Conservation (phyloP, 2,329 filamentous ascomycete species). For the Aspergillus nomiae region DNA sequence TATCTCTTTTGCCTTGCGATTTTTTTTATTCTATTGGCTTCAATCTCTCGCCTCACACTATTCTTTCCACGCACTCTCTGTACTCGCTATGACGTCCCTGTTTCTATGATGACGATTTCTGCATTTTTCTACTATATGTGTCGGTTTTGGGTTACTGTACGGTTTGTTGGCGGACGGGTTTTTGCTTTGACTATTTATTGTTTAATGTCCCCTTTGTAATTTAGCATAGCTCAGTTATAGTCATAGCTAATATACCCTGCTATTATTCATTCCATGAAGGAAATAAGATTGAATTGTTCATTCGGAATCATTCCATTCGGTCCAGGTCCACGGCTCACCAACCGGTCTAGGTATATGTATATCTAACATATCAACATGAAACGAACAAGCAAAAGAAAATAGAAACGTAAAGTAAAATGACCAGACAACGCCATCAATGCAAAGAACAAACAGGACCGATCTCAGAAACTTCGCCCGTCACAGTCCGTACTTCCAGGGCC, state of each 20-base stretch:
- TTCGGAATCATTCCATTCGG: not conserved
- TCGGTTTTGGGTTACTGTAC: constrained; percentile 7
- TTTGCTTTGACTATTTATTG: constrained; percentile 14
- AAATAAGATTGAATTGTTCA: not conserved
- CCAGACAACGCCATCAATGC: constrained; percentile 31
- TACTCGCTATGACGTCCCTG: constrained; percentile 2
- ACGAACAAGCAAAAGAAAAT: not conserved
- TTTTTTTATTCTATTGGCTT: not conserved
- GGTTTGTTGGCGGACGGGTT: constrained; percentile 12
- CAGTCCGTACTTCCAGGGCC: not conserved
- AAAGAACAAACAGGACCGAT: constrained; percentile 10
- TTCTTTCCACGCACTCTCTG: not conserved
- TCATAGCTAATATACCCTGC: constrained; percentile 11
- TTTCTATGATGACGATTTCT: constrained; percentile 10
- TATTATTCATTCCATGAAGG: not conserved
- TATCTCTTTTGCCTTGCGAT: not conserved
- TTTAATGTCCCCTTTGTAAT: constrained; percentile 19
- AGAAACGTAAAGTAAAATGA: not conserved
- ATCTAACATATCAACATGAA: constrained; percentile 7
- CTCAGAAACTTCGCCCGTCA: not conserved
- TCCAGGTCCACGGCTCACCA: not conserved
- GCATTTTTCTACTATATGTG: not conserved
- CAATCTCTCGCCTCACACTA: not conserved
- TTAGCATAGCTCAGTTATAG: constrained; percentile 15
- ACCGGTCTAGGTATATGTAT: constrained; percentile 5